A percentile compares a stretch with the other conserved stretches of the same genome.
phyloP scores from a whole-genome alignment of 805 yeast species.

The Candida easanensis region DNA sequence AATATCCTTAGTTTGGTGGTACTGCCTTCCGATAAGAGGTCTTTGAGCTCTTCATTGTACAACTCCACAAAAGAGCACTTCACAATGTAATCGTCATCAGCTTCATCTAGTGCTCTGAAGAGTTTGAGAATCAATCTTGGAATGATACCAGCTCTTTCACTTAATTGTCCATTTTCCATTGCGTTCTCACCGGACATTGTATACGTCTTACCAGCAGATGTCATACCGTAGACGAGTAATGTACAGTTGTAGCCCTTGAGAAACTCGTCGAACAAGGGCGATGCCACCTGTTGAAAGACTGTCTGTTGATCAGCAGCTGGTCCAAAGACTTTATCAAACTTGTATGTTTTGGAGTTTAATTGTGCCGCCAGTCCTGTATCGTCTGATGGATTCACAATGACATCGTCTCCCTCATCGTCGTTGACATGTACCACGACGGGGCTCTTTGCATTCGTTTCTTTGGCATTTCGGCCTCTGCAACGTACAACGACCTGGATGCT shows the following conservation, averaged over 20 bases:
- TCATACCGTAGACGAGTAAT: conserved; percentile 85
- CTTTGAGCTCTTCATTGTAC: conserved; percentile 83
- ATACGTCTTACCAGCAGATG: conserved; percentile 87
- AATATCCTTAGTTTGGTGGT: conserved; percentile 52
- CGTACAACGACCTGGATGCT: conserved; percentile 64
- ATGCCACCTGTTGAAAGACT: conserved; percentile 65
- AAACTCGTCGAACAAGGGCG: conserved; percentile 62
- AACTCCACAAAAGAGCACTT: conserved; percentile 81
- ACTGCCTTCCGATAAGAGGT: conserved; percentile 47
- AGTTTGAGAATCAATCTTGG: conserved; percentile 58
- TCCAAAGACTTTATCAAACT: conserved; percentile 80
- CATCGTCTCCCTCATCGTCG: conserved; percentile 45
- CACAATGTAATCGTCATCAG: conserved; percentile 55
- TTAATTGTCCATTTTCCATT: conserved; percentile 30
- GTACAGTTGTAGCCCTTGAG: conserved; percentile 78
- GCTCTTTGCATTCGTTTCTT: conserved; percentile 56
- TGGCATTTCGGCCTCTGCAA: conserved; percentile 57
- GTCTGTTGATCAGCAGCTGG: conserved; percentile 72
- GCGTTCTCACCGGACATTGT: conserved; percentile 69
- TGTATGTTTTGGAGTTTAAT: conserved; percentile 52
- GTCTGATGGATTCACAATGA: conserved; percentile 42
- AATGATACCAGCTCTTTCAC: conserved; percentile 61
- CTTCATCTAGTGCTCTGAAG: conserved; percentile 47
- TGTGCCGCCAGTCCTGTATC: conserved; percentile 39
- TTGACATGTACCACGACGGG: conserved; percentile 58